phyloP scores from a whole-genome alignment of 139 green algal genomes.

The Chlorella vulgaris region DNA sequence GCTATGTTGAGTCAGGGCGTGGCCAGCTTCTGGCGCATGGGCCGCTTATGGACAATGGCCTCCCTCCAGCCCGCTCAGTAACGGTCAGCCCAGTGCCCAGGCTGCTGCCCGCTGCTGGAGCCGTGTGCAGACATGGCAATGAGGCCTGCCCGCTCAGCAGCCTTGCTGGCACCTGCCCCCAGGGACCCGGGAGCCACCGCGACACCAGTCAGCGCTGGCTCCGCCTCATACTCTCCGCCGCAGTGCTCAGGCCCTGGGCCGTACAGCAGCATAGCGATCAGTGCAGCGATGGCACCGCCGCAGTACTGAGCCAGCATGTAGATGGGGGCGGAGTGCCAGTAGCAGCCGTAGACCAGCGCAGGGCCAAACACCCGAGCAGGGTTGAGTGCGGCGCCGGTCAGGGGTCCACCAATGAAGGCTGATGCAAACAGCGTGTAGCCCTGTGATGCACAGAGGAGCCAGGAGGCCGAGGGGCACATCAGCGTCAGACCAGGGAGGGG shows the following conservation, averaged over 20 bases:
- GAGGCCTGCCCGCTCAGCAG: conserved; percentile 13
- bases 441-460: conserved; percentile 57
- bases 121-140: conserved; percentile 15
- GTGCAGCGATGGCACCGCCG: conserved; percentile 60
- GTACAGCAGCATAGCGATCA: conserved; percentile 71
- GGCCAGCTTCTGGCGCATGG: neutral
- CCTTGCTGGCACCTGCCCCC: neutral
- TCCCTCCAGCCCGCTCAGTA: too few relatives aligned
- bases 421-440: conserved; percentile 77
- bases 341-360: conserved; percentile 68
- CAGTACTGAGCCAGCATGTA: conserved; percentile 77
- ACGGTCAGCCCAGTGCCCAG: neutral
- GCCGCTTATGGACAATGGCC: too few relatives aligned
- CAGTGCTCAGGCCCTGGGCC: conserved; percentile 44
- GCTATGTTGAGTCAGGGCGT: neutral
- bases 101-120: neutral
- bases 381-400: conserved; percentile 78
- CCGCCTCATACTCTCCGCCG: neutral
- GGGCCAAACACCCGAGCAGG: conserved; percentile 78
- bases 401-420: conserved; percentile 71
- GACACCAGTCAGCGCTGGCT: neutral
- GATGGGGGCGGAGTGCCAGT: conserved; percentile 64
- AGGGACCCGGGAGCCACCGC: neutral
- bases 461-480: conserved; percentile 64
- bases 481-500: too few relatives aligned